phyloP scores from a whole-genome alignment of 1,139 yeast species.

The Lodderomyces theae region DNA sequence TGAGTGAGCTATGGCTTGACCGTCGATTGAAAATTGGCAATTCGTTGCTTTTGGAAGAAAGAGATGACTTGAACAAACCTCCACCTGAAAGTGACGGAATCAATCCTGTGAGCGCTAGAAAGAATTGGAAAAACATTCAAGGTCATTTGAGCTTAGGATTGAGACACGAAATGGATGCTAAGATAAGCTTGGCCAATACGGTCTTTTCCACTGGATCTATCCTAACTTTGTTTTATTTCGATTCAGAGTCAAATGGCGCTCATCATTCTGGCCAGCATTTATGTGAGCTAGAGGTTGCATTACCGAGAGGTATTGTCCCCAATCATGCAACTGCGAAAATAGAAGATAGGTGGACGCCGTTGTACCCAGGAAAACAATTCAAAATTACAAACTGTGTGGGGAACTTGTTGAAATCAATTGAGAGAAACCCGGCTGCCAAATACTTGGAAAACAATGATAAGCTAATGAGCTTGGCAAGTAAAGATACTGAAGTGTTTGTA shows the following conservation, averaged over 20 bases:
- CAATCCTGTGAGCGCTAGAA: constrained; percentile 30
- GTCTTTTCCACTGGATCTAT: constrained; percentile 36
- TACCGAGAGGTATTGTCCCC: constrained; percentile 26
- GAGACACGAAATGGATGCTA: constrained; percentile 17
- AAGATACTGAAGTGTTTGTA: constrained; percentile 48
- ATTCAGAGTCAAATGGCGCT: constrained; percentile 5
- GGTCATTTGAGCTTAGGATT: constrained; percentile 23
- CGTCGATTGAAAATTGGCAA: constrained; percentile 23
- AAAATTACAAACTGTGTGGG: constrained; percentile 45
- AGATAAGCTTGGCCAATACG: constrained; percentile 38
- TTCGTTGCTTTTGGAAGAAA: constrained; percentile 22
- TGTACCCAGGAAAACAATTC: constrained; percentile 22
- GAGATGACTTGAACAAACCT: constrained; percentile 22
- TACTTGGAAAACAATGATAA: constrained; percentile 43
- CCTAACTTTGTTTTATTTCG: constrained; percentile 38
- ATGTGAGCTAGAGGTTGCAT: constrained; percentile 25
- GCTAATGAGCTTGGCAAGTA: constrained; percentile 44
- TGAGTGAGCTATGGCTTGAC: constrained; percentile 49
- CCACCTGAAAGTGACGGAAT: constrained; percentile 35
- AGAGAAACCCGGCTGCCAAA: constrained; percentile 50
- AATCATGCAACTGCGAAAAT: constrained; percentile 10
- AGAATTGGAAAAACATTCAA: constrained; percentile 38
- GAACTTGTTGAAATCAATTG: constrained; percentile 50
- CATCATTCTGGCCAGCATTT: constrained; percentile 30
- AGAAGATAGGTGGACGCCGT: constrained; percentile 37